phyloP scores from a whole-genome alignment of 768 basidiomycete genomes.

The Amanita phalloides region DNA sequence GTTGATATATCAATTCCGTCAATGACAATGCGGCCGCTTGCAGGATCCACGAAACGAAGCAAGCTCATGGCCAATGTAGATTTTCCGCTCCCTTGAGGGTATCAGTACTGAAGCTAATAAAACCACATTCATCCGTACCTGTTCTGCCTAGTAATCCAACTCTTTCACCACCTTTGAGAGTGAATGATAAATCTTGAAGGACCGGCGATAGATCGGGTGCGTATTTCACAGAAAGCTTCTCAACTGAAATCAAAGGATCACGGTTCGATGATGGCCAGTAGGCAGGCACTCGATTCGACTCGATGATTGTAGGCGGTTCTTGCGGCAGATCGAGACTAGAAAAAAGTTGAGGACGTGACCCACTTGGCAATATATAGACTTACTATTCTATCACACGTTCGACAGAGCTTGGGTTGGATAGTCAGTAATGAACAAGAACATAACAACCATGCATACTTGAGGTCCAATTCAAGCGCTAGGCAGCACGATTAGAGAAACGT shows the following conservation, averaged over 20 bases:
- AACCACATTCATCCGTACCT: constrained; percentile 17
- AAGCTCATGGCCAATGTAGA: constrained; percentile 1
- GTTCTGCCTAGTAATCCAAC: constrained; percentile 77
- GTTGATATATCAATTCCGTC: constrained; percentile 84
- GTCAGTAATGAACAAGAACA: constrained; percentile 6
- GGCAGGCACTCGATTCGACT: constrained; percentile 69
- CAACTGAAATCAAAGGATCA: constrained; percentile 50
- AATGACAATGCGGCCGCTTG: constrained; percentile 63
- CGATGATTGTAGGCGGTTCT: constrained; percentile 71
- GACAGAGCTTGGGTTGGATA: constrained; percentile 46
- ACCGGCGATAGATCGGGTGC: constrained; percentile 78
- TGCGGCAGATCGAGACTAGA: constrained; percentile 65
- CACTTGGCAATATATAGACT: constrained; percentile 5
- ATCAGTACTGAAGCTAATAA: not conserved
- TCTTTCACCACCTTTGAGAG: constrained; percentile 59
- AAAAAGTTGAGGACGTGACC: not conserved
- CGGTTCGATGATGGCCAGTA: constrained; percentile 81
- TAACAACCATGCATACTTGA: constrained; percentile 42
- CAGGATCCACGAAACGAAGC: constrained; percentile 53
- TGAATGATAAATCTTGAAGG: constrained; percentile 65
- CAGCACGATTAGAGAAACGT: constrained; percentile 14
- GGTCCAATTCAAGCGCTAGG: constrained; percentile 55
- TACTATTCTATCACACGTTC: constrained; percentile 87
- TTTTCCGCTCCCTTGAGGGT: constrained; percentile 36
- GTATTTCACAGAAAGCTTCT: constrained; percentile 75